phyloP scores from a whole-genome alignment of 2,329 filamentous ascomycete species.

The Hypoxylon sp. region DNA sequence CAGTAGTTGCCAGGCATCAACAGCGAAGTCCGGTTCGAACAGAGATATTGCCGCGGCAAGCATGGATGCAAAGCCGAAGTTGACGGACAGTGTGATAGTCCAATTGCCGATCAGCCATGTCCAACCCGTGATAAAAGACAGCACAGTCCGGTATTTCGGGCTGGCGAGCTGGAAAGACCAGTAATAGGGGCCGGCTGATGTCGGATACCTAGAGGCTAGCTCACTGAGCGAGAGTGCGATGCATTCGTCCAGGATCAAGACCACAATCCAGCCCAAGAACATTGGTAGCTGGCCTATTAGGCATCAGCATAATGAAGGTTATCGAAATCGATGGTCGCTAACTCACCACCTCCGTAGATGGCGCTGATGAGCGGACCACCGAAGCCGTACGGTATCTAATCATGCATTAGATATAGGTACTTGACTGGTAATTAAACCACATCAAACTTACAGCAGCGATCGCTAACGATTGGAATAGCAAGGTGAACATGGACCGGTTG shows the following conservation, averaged over 20 bases:
- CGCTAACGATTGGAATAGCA: conserved; percentile 72
- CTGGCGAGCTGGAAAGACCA: conserved; percentile 65
- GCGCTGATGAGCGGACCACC: conserved; percentile 56
- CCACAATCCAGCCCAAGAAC: conserved; percentile 69
- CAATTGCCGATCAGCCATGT: conserved; percentile 66
- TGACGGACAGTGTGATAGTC: conserved; percentile 66
- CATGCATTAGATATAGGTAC: not conserved
- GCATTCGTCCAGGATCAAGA: conserved; percentile 66
- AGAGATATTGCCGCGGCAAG: conserved; percentile 65
- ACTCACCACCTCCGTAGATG: conserved; percentile 56
- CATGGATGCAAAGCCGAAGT: conserved; percentile 68
- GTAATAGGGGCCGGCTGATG: conserved; percentile 66
- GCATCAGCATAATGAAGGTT: conserved; percentile 6
- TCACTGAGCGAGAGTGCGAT: conserved; percentile 65
- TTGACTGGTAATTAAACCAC: not conserved
- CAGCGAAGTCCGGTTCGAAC: conserved; percentile 65
- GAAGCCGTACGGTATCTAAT: conserved; percentile 66
- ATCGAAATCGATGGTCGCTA: not conserved
- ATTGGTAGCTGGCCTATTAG: conserved; percentile 64
- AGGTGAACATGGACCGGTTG: conserved; percentile 70
- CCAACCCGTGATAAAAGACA: conserved; percentile 68
- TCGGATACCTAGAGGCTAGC: conserved; percentile 65
- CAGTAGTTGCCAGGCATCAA: conserved; percentile 69
- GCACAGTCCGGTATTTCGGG: conserved; percentile 57
- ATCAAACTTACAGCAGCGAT: conserved; percentile 63